These are phyloP conservation scores for Lipomyces orientalis DNA, from an alignment of 805 yeast genomes.

Conservation along the genomic window DNA sequence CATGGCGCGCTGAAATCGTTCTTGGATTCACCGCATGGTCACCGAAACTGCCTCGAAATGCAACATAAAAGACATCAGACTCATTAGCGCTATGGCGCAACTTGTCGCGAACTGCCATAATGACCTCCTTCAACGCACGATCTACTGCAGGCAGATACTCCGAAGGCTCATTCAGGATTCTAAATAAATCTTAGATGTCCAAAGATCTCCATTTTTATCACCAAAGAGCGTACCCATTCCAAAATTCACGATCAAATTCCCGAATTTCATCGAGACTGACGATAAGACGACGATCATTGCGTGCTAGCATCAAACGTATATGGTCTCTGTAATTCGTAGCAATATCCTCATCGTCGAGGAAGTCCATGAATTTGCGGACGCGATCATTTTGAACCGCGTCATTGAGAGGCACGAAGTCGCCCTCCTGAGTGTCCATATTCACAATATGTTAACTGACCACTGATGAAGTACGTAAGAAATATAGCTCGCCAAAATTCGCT, in stretches of 20 bases:
- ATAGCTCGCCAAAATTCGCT: not conserved
- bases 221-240: constrained; percentile 61
- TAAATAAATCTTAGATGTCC: constrained; percentile 12
- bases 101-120: constrained; percentile 70
- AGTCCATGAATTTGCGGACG: constrained; percentile 86
- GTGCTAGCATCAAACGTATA: constrained; percentile 73
- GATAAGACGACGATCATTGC: constrained; percentile 67
- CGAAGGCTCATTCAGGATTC: constrained; percentile 70
- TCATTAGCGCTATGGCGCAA: constrained; percentile 60
- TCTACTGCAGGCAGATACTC: constrained; percentile 90
- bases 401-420: not conserved
- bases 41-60: constrained; percentile 92
- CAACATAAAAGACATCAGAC: constrained; percentile 70
- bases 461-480: not conserved
- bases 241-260: constrained; percentile 76
- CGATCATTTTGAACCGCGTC: constrained; percentile 57
- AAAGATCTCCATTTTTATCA: not conserved
- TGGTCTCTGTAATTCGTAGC: constrained; percentile 68
- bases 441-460: not conserved
- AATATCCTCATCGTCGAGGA: constrained; percentile 62
- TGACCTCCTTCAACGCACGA: constrained; percentile 80
- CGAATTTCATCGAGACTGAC: constrained; percentile 87
- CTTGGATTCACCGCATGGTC: constrained; percentile 86
- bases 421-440: not conserved
- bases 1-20: constrained; percentile 73